Conservation (phyloP, 768 basidiomycete species). For the Phanerodontia chrysosporium region DNA sequence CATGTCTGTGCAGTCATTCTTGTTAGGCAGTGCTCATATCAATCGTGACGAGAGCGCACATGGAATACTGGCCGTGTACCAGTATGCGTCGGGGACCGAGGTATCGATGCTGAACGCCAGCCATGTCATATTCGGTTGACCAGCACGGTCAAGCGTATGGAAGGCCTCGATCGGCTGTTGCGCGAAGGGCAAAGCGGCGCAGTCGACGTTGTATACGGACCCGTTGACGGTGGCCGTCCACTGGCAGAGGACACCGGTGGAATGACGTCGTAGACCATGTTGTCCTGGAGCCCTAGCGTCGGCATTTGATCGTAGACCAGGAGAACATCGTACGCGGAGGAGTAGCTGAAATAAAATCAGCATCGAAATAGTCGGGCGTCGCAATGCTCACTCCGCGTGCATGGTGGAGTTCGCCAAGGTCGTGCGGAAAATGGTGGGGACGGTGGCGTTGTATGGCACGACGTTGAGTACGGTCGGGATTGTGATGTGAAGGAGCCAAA, state of each 20-base stretch:
- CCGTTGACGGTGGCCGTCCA: background rate
- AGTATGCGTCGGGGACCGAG: background rate
- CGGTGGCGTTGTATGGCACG: background rate
- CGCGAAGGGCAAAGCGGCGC: background rate
- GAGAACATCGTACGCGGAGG: background rate
- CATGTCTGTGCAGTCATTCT: background rate
- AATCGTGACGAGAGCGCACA: background rate
- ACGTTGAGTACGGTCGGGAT: background rate
- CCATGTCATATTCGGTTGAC: background rate
- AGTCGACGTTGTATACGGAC: background rate
- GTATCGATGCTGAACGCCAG: background rate
- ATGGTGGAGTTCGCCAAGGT: background rate
- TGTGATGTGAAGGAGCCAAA: background rate
- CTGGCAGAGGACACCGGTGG: background rate
- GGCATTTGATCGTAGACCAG: background rate
- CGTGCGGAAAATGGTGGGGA: background rate
- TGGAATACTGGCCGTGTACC: background rate
- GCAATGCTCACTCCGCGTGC: background rate
- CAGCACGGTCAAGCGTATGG: background rate
- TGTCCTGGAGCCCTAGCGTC: background rate
- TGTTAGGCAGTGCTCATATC: no score
- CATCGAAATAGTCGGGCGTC: no score
- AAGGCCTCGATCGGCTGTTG: background rate
- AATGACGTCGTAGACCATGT: slow-evolving; percentile 3
- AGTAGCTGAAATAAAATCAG: background rate